These are phyloP conservation scores for Rhodotorula sp. DNA, from an alignment of 1,284 basidiomycete species.

Conservation along the genomic window DNA sequence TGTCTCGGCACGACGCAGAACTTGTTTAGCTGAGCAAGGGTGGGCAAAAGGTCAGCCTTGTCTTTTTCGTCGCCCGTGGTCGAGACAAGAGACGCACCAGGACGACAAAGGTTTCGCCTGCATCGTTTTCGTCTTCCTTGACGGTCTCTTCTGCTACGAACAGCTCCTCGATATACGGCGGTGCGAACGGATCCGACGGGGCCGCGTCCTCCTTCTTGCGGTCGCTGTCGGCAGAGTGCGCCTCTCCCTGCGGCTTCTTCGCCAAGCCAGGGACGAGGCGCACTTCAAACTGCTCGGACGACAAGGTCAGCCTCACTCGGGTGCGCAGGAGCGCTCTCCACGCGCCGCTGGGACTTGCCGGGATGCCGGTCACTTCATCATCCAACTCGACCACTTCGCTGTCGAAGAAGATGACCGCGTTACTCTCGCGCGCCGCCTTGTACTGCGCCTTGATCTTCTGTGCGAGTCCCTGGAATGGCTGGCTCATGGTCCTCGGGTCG, in stretches of 20 bases:
- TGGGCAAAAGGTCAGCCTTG: not conserved
- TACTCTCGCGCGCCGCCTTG: slow-evolving; percentile 11
- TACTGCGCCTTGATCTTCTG: slow-evolving; percentile 35
- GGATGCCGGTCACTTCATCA: slow-evolving; percentile 35
- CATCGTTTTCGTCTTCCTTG: slow-evolving; percentile 33
- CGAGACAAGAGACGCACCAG: slow-evolving; percentile 17
- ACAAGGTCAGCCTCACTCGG: not conserved
- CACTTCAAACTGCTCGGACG: slow-evolving; percentile 34
- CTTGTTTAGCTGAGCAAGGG: slow-evolving; percentile 42
- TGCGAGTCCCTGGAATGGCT: slow-evolving; percentile 18
- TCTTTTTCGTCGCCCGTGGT: not conserved
- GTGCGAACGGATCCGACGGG: slow-evolving; percentile 31
- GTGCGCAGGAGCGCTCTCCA: not conserved
- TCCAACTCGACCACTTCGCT: slow-evolving; percentile 33
- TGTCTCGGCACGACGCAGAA: slow-evolving; percentile 45
- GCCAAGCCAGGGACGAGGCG: slow-evolving; percentile 35
- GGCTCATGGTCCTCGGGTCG: not conserved
- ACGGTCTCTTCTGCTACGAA: slow-evolving; percentile 35
- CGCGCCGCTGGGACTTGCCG: slow-evolving; percentile 4
- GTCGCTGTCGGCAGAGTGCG: not conserved
- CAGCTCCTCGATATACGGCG: slow-evolving; percentile 33
- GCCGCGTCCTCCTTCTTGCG: not conserved
- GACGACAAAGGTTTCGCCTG: slow-evolving; percentile 32
- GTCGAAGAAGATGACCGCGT: slow-evolving; percentile 30
- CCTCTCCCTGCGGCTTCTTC: slow-evolving; percentile 33